Percentiles rank a stretch among this genome's conserved stretches.
phyloP scores from a whole-genome alignment of 2,329 filamentous ascomycete species.

The Colletotrichum sp. region DNA sequence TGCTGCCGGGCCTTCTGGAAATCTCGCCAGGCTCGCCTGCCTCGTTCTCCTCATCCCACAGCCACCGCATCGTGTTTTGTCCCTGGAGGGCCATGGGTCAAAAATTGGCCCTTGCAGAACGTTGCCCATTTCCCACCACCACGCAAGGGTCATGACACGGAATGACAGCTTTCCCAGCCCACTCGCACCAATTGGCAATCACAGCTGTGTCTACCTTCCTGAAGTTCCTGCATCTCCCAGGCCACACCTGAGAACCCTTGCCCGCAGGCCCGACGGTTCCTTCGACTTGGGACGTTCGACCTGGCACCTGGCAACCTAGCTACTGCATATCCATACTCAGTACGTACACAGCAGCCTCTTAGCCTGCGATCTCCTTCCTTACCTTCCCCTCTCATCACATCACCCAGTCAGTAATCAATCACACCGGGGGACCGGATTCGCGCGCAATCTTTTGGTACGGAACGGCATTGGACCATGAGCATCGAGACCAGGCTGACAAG shows the following conservation, averaged over 20 bases:
- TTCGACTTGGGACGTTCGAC: background rate
- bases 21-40: background rate
- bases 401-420: background rate
- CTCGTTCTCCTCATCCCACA: background rate
- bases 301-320: background rate
- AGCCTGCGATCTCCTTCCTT: background rate
- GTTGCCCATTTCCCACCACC: background rate
- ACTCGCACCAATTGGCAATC: background rate
- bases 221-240: background rate
- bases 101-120: background rate
- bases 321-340: background rate
- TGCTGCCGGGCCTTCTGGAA: slow-evolving; percentile 1
- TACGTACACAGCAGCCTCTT: background rate
- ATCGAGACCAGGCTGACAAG: background rate
- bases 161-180: slow-evolving; percentile 11
- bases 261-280: background rate
- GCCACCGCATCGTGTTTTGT: background rate
- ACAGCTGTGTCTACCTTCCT: background rate
- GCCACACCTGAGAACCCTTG: background rate
- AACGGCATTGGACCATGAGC: background rate
- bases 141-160: slow-evolving; percentile 15
- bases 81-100: background rate
- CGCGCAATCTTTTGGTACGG: background rate
- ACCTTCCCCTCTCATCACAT: background rate
- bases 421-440: background rate